These are phyloP conservation scores for Solanum pimpinellifolium DNA, from an alignment of 257 asterid genomes.

Conservation along the genomic window DNA sequence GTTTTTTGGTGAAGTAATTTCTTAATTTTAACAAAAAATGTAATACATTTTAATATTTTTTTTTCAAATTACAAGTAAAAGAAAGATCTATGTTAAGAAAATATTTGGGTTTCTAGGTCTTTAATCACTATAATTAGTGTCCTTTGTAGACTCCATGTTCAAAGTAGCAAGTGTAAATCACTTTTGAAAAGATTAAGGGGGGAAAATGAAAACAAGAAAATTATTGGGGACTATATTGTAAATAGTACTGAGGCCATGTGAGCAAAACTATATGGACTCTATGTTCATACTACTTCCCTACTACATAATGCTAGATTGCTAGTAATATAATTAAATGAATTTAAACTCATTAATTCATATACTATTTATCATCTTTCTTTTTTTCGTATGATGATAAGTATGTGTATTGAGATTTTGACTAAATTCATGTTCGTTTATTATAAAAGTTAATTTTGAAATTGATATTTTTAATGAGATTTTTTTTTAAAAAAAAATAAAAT, in stretches of 20 bases:
- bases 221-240: neutral
- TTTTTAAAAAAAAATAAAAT: accelerated
- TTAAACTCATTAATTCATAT: neutral
- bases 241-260: neutral
- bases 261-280: neutral
- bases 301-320: neutral
- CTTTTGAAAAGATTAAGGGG: neutral
- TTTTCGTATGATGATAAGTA: accelerated
- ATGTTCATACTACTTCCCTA: neutral
- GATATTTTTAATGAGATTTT: neutral
- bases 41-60: no score
- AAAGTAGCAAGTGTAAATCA: neutral
- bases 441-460: neutral
- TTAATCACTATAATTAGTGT: neutral
- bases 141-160: neutral
- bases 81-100: neutral
- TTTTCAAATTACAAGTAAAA: neutral
- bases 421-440: neutral
- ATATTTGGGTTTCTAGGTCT: neutral
- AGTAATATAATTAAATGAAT: neutral
- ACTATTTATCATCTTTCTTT: neutral
- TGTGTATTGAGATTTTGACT: accelerated
- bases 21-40: no score
- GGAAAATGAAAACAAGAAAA: neutral
- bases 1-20: neutral